These are phyloP conservation scores for Pichia pseudocactophila DNA, from an alignment of 805 yeast species.

Conservation along the genomic window DNA sequence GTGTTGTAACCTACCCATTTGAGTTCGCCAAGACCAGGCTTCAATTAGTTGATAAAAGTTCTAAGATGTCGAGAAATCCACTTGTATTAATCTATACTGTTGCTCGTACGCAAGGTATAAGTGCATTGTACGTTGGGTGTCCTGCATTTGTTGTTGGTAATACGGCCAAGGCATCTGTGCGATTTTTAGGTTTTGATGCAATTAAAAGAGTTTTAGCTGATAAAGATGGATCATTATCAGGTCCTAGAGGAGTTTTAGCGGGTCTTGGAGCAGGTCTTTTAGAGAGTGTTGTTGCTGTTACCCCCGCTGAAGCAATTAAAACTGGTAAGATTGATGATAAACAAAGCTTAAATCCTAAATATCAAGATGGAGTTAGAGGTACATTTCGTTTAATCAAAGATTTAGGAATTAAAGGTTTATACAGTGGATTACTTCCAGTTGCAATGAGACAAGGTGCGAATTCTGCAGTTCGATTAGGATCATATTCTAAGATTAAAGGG, in stretches of 20 bases:
- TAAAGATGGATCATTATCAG: conserved; percentile 77
- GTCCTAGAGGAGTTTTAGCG: conserved; percentile 86
- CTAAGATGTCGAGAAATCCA: conserved; percentile 73
- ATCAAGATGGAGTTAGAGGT: conserved; percentile 59
- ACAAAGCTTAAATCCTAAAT: conserved; percentile 66
- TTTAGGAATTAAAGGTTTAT: conserved; percentile 74
- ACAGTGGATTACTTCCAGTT: conserved; percentile 86
- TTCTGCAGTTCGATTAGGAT: conserved; percentile 89
- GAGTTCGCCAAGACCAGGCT: conserved; percentile 94
- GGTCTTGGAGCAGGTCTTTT: conserved; percentile 96
- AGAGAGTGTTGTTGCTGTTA: conserved; percentile 87
- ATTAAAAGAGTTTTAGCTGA: conserved; percentile 73
- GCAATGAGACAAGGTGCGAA: conserved; percentile 94
- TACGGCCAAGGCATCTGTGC: conserved; percentile 91
- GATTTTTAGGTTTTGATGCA: conserved; percentile 87
- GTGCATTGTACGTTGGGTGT: conserved; percentile 85
- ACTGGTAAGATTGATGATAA: conserved; percentile 94
- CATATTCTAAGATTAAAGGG: conserved; percentile 81
- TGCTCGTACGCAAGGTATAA: conserved; percentile 69
- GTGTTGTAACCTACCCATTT: conserved; percentile 86
- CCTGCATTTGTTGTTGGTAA: conserved; percentile 95
- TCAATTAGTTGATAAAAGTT: conserved; percentile 63
- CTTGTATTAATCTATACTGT: conserved; percentile 66
- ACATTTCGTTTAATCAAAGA: conserved; percentile 59
- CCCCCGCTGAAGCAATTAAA: conserved; percentile 95